Base-by-base conservation (phyloP, 805 yeast genomes). In the Naumovozyma castellii region DNA sequence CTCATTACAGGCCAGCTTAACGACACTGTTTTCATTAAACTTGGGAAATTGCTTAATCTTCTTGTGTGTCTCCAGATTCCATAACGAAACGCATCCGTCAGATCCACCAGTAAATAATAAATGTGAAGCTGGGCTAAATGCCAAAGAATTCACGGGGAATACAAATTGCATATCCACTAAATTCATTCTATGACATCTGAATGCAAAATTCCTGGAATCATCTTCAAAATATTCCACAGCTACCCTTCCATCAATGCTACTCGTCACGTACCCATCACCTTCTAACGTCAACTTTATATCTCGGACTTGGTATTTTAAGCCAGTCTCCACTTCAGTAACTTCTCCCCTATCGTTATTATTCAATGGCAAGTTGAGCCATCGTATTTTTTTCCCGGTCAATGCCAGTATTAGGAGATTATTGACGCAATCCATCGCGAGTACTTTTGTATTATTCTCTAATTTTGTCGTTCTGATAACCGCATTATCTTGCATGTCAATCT, bases 31-130 rank as follows among this genome's bases (percentile, higher is more conserved):
- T 17, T 51, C 51, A 19, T 68, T 67, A 15, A 68, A 53, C 25
- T 71, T 68, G 0, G 87, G 80, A 61, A 76, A 78, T 40, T 78
- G 82, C 59, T 79, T 78, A 40, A 88, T 70, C 46, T 95, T 73
- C 55, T 82, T 86, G 54, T 78, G 75, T 20, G 88, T 75, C 43
- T 77, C 82, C 56, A 85, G 78, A 57, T 87, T 96, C 97, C 97
- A 90, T 56, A 81, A 72, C 50, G 85, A 78, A 51, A 87, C 81
- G 34, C 84, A 72, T 9, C 95, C 94, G 62, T 90, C 97, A 2
- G 92, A 73, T 1, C 97, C 97, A 2, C 94, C 94, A 1, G 97
- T 88, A 43, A 78, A 76, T 52, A 90, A 74, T 1, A 94, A 83
- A 14, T 85, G 84, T 54, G 73, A 75, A 15, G 68, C 65, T 1